A percentile compares a stretch with the other conserved stretches of the same genome.
Evolutionary conservation across 2,329 filamentous ascomycete genomes (phyloP).

Genomic region (Fusarium sp.): DNA sequence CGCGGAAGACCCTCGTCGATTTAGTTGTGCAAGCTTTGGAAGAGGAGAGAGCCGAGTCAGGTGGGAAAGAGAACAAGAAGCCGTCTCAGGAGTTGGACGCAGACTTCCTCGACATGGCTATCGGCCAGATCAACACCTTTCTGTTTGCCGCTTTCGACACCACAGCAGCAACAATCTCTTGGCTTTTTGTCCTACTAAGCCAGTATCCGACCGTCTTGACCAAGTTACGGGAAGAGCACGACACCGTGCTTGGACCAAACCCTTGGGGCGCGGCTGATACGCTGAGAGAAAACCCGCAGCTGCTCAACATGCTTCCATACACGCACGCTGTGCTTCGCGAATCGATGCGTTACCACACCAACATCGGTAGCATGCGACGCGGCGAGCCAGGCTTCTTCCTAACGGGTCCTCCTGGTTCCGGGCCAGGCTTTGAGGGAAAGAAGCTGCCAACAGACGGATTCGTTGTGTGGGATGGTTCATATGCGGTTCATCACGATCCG

Average conservation of each 20-base stretch:
- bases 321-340: conserved; percentile 58
- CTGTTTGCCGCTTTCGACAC: conserved; percentile 59
- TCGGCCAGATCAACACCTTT: conserved; percentile 56
- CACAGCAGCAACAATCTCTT: conserved; percentile 55
- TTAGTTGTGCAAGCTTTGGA: conserved; percentile 29
- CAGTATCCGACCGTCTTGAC: conserved; percentile 51
- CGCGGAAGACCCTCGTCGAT: conserved; percentile 37
- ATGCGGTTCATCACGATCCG: conserved; percentile 32
- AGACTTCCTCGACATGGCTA: conserved; percentile 42
- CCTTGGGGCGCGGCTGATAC: conserved; percentile 39
- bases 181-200: conserved; percentile 51
- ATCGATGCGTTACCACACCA: conserved; percentile 53
- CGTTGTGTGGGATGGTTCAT: conserved; percentile 34
- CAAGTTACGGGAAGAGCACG: conserved; percentile 56
- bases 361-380: conserved; percentile 31
- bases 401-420: conserved; percentile 23
- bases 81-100: conserved; percentile 36
- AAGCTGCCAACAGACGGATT: conserved; percentile 51
- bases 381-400: conserved; percentile 50
- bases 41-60: conserved; percentile 13
- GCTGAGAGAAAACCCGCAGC: conserved; percentile 35
- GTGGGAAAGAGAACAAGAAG: not conserved
- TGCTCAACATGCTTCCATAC: conserved; percentile 55
- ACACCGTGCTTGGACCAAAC: conserved; percentile 52
- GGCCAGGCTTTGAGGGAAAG: conserved; percentile 28